phyloP scores from a whole-genome alignment of 2,329 filamentous ascomycete genomes.

The Ampelomyces quisqualis region DNA sequence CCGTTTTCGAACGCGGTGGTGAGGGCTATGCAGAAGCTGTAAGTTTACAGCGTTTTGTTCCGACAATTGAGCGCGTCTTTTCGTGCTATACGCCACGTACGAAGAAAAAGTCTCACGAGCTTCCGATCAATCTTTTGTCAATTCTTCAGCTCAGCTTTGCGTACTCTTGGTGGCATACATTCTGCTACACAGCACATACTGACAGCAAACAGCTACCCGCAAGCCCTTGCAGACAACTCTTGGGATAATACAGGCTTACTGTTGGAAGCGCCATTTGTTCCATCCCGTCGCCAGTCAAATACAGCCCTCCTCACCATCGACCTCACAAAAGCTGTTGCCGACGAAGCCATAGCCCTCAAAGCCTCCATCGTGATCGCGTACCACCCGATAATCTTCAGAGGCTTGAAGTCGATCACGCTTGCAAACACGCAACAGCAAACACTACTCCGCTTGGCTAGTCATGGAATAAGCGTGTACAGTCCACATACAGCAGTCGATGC shows the following conservation, averaged over 20 bases:
- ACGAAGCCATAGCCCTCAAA: constrained; percentile 78
- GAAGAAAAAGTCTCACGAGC: too few species aligned
- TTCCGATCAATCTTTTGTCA: too few species aligned
- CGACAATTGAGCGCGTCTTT: neutral
- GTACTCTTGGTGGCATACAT: too few species aligned
- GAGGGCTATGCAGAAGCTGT: constrained; percentile 76
- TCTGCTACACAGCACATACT: too few species aligned
- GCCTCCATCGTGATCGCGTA: constrained; percentile 85
- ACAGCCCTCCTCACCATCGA: constrained; percentile 84
- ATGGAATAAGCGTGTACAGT: constrained; percentile 92
- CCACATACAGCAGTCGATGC: constrained; percentile 95
- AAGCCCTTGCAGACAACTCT: constrained; percentile 80
- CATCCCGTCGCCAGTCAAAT: constrained; percentile 59
- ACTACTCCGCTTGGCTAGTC: constrained; percentile 75
- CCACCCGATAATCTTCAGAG: constrained; percentile 95
- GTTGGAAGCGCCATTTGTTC: constrained; percentile 66
- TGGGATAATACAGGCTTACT: constrained; percentile 95
- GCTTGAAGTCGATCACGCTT: constrained; percentile 83
- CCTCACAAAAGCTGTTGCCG: constrained; percentile 81
- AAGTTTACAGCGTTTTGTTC: constrained; percentile 39
- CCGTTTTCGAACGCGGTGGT: constrained; percentile 71
- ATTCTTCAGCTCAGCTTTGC: too few species aligned
- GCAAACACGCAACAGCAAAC: constrained; percentile 83
- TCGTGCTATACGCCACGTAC: too few species aligned
- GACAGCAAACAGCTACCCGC: constrained; percentile 68